Conservation (phyloP, 2,329 filamentous ascomycete genomes). For the Rhytidhysteron rufulum region DNA sequence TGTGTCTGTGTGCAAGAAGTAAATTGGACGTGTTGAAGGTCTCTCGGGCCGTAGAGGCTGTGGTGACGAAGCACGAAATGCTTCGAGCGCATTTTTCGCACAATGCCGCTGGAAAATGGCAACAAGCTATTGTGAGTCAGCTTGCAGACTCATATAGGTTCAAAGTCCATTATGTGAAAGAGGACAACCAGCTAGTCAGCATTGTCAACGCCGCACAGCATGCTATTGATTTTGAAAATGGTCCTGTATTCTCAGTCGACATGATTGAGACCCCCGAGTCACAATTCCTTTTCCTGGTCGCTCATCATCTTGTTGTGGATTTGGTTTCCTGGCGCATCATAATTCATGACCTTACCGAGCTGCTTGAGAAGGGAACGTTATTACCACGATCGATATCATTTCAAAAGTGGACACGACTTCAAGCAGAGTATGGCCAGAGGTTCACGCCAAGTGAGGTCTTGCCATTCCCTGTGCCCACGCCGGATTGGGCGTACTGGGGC, state of each 20-base stretch:
- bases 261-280: conserved; percentile 1
- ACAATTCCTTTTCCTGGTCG: conserved; percentile 8
- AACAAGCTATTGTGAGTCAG: conserved; percentile 11
- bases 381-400: conserved; percentile 16
- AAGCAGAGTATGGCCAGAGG: conserved; percentile 15
- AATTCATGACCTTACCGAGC: conserved; percentile 12
- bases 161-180: conserved; percentile 7
- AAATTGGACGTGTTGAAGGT: conserved; percentile 18
- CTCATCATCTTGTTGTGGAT: conserved; percentile 13
- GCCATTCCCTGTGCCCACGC: not conserved
- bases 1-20: conserved; percentile 28
- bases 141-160: conserved; percentile 10
- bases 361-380: conserved; percentile 8
- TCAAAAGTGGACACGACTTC: conserved; percentile 24
- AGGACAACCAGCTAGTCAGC: too few relatives aligned
- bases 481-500: conserved; percentile 9
- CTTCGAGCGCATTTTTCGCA: conserved; percentile 14
- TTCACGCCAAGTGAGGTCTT: not conserved
- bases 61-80: conserved; percentile 15
- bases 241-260: conserved; percentile 12
- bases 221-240: conserved; percentile 4
- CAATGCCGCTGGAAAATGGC: conserved; percentile 6
- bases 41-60: conserved; percentile 10
- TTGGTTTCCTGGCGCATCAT: conserved; percentile 11
- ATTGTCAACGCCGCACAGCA: too few relatives aligned